Conservation (phyloP, 345 rosid species). For the Boechera stricta region DNA sequence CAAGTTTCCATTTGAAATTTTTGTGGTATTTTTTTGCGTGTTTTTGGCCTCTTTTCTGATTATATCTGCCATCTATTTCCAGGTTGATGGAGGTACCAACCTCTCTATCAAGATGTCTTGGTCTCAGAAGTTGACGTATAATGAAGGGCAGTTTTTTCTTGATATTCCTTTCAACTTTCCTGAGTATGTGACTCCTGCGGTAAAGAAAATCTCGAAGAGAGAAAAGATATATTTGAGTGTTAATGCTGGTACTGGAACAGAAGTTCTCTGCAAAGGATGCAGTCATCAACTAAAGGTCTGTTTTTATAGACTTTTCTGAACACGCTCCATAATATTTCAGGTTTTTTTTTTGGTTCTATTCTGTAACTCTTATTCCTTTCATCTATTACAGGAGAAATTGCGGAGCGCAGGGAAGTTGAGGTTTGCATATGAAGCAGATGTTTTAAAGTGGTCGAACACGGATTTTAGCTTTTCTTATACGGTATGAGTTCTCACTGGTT, state of each 20-base stretch:
- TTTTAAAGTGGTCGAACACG: constrained; percentile 74
- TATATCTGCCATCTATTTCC: constrained; percentile 12
- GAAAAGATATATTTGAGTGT: constrained; percentile 80
- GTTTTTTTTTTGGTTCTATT: neutral
- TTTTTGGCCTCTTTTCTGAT: neutral
- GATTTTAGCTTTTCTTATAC: constrained; percentile 75
- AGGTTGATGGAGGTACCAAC: constrained; percentile 90
- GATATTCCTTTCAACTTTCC: constrained; percentile 83
- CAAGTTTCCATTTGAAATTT: neutral
- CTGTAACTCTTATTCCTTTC: neutral
- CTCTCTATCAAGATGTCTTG: constrained; percentile 72
- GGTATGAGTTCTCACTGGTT: constrained; percentile 52
- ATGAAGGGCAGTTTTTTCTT: constrained; percentile 63
- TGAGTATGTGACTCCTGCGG: constrained; percentile 80
- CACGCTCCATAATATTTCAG: neutral
- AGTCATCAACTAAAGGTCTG: constrained; percentile 91
- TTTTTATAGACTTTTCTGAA: constrained; percentile 16
- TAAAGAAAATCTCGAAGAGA: constrained; percentile 71
- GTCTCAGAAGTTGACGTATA: constrained; percentile 72
- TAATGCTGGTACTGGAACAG: constrained; percentile 64
- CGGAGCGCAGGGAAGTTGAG: constrained; percentile 65
- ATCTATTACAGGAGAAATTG: constrained; percentile 60
- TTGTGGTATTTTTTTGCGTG: neutral
- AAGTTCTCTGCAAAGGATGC: constrained; percentile 64
- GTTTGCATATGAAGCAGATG: constrained; percentile 77